phyloP scores from a whole-genome alignment of 2,329 filamentous ascomycete species.

The Aspergillus pseudoviridinutans region DNA sequence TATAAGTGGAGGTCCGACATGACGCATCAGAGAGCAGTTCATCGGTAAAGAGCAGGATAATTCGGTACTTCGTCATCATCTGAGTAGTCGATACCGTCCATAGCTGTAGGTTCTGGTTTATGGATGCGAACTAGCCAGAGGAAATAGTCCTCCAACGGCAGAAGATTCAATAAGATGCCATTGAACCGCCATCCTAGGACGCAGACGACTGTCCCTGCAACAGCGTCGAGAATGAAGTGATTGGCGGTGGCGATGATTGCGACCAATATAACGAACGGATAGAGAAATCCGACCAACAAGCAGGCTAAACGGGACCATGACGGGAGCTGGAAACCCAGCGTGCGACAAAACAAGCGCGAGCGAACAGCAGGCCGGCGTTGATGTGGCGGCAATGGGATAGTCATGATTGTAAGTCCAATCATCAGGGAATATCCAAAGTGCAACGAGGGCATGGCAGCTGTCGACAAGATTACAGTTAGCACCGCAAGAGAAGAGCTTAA shows the following conservation, averaged over 20 bases:
- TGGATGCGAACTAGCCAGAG: conserved; percentile 60
- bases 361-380: conserved; percentile 42
- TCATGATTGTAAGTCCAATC: conserved; percentile 65
- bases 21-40: conserved; percentile 1
- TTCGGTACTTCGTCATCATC: conserved; percentile 15
- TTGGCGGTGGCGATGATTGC: conserved; percentile 70
- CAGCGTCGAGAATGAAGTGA: conserved; percentile 67
- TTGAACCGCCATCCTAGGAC: conserved; percentile 59
- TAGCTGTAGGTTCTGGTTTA: conserved; percentile 49
- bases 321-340: conserved; percentile 38
- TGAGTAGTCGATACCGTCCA: conserved; percentile 15
- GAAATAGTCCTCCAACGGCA: conserved; percentile 66
- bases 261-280: conserved; percentile 61
- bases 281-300: conserved; percentile 54
- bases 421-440: conserved; percentile 74
- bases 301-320: conserved; percentile 51
- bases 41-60: conserved; percentile 9
- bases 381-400: conserved; percentile 57
- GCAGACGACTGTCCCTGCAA: conserved; percentile 65
- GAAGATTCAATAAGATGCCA: conserved; percentile 56
- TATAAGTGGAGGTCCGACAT: neutral
- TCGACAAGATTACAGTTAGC: conserved; percentile 3
- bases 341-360: conserved; percentile 31
- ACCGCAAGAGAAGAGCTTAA: neutral
- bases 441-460: conserved; percentile 69